Evolutionary conservation across 768 basidiomycete genomes (phyloP).

Genomic region (Goffeauzyma gilvescens): DNA sequence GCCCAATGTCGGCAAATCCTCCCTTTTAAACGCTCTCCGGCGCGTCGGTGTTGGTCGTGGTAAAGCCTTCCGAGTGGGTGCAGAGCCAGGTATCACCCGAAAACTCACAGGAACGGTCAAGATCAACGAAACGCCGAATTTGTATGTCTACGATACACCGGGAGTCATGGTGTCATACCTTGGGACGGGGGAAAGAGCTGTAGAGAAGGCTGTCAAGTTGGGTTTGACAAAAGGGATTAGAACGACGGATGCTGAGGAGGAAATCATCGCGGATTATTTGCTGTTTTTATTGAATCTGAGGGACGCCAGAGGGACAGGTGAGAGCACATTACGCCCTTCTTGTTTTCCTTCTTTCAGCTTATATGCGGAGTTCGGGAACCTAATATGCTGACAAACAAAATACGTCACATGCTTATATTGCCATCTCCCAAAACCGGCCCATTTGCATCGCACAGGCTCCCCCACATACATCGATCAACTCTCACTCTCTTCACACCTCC

Average conservation of each 20-base stretch:
- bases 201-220: constrained; percentile 80
- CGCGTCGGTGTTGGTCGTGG: constrained; percentile 72
- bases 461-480: constrained; percentile 13
- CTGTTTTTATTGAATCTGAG: constrained; percentile 60
- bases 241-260: constrained; percentile 19
- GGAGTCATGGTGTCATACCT: constrained; percentile 94
- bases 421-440: too few species aligned
- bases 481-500: constrained; percentile 37
- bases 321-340: constrained; percentile 19
- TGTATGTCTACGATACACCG: constrained; percentile 89
- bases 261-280: constrained; percentile 67
- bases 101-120: constrained; percentile 74
- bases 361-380: too few species aligned
- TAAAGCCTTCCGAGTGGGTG: constrained; percentile 75
- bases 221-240: constrained; percentile 61
- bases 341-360: too few species aligned
- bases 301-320: constrained; percentile 12
- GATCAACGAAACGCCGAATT: constrained; percentile 51
- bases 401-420: too few species aligned
- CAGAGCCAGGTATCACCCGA: constrained; percentile 76
- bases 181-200: constrained; percentile 62
- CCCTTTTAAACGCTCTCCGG: constrained; percentile 76
- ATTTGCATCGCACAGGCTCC: too few species aligned
- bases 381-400: too few species aligned
- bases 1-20: constrained; percentile 94